Evolutionary conservation across 768 basidiomycete genomes (phyloP).

Genomic region (Russula sp.): DNA sequence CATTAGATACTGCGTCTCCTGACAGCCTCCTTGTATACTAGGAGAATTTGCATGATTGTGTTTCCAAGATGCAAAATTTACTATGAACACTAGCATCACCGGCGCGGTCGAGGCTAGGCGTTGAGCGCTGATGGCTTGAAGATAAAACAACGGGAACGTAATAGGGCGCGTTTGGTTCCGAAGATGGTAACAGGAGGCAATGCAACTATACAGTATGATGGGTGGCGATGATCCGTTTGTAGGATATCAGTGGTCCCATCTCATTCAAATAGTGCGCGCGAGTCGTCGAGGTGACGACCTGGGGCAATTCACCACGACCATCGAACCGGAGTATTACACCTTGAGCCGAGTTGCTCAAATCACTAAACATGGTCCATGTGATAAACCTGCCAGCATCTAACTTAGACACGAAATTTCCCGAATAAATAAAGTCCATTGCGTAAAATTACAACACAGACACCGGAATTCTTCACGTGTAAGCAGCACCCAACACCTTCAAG

Average conservation of each 20-base stretch:
- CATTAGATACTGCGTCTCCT: not conserved
- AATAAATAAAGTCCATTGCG: not conserved
- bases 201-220: not conserved
- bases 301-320: not conserved
- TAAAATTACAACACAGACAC: not conserved
- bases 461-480: constrained; percentile 25
- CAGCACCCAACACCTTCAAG: constrained; percentile 74
- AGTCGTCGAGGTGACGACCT: not conserved
- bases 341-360: not conserved
- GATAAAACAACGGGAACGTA: not conserved
- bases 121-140: not conserved
- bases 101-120: not conserved
- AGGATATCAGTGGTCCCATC: not conserved
- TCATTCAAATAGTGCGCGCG: not conserved
- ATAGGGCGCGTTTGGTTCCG: not conserved
- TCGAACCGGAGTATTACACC: not conserved
- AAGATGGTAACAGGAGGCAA: not conserved
- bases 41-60: not conserved
- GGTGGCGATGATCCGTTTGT: not conserved
- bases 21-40: constrained; percentile 8
- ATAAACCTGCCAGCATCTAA: not conserved
- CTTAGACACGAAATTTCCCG: not conserved
- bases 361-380: not conserved
- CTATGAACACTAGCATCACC: not conserved
- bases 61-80: not conserved